phyloP scores from a whole-genome alignment of 73 alveolate genomes.

The Tetrahymena borealis region DNA sequence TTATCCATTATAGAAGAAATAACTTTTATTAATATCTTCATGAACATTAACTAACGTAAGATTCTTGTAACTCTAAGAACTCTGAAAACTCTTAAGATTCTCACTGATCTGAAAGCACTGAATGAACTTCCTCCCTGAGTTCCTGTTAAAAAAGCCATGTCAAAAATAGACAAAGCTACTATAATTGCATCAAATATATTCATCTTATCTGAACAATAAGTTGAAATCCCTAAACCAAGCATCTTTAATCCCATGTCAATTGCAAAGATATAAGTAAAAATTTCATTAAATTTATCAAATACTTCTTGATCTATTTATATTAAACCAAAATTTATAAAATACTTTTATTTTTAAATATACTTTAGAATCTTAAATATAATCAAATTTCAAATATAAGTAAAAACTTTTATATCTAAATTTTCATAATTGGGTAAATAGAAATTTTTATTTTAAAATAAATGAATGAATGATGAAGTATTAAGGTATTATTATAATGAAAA shows the following conservation, averaged over 20 bases:
- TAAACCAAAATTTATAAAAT: not conserved
- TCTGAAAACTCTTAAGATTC: conserved; percentile 71
- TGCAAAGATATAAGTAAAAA: conserved; percentile 63
- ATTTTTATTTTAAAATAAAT: not conserved
- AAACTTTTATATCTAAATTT: not conserved
- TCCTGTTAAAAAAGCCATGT: conserved; percentile 49
- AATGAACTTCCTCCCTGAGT: conserved; percentile 50
- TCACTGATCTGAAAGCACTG: conserved; percentile 66
- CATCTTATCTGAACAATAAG: conserved; percentile 65
- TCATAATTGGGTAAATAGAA: not conserved
- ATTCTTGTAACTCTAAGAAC: conserved; percentile 76
- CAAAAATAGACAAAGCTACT: conserved; percentile 62
- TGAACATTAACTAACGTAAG: conserved; percentile 64
- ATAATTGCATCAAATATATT: conserved; percentile 72
- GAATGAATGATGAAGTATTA: not conserved
- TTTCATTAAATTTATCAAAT: conserved; percentile 49
- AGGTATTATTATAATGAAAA: not conserved
- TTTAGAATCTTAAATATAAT: not conserved
- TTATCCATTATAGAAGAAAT: conserved; percentile 46
- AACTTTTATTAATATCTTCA: conserved; percentile 60
- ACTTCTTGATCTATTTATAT: conserved; percentile 46
- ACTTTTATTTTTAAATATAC: not conserved
- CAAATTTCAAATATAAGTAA: not conserved
- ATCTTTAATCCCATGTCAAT: conserved; percentile 65
- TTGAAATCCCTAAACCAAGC: conserved; percentile 63